Conservation (phyloP, 2,329 filamentous ascomycete species). For the Claviceps africana region DNA sequence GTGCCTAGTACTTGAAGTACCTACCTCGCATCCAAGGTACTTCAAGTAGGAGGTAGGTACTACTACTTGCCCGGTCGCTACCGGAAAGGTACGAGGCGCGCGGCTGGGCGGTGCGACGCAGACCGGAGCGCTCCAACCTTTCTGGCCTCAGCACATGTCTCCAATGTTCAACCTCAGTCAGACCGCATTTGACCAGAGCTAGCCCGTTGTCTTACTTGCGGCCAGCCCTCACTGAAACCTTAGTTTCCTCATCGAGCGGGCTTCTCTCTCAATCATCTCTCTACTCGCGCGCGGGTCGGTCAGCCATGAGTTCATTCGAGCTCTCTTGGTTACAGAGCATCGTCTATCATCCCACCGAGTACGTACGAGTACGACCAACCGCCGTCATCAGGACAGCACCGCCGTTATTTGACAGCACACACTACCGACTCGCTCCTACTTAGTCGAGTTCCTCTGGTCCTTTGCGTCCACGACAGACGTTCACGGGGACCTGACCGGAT, state of each 20-base stretch:
- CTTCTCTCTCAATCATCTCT: not conserved
- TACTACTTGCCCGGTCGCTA: too few relatives aligned
- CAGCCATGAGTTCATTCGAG: not conserved
- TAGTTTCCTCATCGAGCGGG: not conserved
- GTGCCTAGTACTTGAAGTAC: too few relatives aligned
- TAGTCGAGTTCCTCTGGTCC: not conserved
- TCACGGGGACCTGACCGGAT: not conserved
- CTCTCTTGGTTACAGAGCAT: not conserved
- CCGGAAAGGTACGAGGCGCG: not conserved
- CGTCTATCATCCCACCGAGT: not conserved
- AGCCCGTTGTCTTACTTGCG: not conserved
- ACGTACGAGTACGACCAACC: not conserved
- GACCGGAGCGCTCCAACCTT: not conserved
- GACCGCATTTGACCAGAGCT: not conserved
- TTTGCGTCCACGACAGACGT: not conserved
- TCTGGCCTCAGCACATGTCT: not conserved
- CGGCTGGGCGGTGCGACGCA: not conserved
- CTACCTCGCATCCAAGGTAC: too few relatives aligned
- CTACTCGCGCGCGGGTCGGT: not conserved
- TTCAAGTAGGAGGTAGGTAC: too few relatives aligned
- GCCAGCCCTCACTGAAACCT: not conserved
- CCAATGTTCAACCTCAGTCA: not conserved
- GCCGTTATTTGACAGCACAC: not conserved
- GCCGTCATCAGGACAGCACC: not conserved
- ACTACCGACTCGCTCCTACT: not conserved